Evolutionary conservation across 768 basidiomycete species (phyloP).

Genomic region (Tricholoma sp.): DNA sequence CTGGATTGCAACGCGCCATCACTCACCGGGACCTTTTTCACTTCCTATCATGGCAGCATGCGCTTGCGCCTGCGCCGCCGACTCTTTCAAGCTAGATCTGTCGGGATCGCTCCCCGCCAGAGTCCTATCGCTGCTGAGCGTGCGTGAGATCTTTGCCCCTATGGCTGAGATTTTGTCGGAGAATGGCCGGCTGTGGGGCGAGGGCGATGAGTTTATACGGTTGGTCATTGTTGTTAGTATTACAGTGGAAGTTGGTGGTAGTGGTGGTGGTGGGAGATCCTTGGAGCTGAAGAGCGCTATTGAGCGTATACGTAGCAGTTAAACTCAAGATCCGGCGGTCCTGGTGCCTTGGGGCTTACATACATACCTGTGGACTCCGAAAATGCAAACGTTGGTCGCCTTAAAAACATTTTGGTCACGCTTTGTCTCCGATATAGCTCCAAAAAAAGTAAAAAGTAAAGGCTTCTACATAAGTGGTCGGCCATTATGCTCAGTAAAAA

Average conservation of each 20-base stretch:
- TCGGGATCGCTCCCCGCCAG: not conserved
- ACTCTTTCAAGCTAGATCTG: not conserved
- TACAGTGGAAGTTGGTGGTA: not conserved
- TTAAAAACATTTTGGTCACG: no score
- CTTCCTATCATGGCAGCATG: not conserved
- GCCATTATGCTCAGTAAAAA: no score
- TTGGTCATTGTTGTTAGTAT: not conserved
- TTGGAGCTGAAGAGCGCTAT: no score
- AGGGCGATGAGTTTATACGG: not conserved
- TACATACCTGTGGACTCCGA: no score
- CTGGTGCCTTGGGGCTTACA: no score
- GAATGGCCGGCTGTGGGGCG: not conserved
- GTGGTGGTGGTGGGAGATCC: not conserved
- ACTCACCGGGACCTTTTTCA: not conserved
- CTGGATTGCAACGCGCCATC: not conserved
- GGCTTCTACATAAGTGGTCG: no score
- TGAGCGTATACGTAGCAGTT: no score
- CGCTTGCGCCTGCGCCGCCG: not conserved
- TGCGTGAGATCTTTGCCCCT: not conserved
- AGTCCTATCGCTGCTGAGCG: not conserved
- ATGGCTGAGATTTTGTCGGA: not conserved
- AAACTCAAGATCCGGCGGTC: no score
- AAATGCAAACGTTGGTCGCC: no score
- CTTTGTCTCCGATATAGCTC: no score
- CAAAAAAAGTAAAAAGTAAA: no score